These are phyloP conservation scores for Fusarium penzigii DNA, from an alignment of 2,329 filamentous ascomycete genomes.

Conservation along the genomic window DNA sequence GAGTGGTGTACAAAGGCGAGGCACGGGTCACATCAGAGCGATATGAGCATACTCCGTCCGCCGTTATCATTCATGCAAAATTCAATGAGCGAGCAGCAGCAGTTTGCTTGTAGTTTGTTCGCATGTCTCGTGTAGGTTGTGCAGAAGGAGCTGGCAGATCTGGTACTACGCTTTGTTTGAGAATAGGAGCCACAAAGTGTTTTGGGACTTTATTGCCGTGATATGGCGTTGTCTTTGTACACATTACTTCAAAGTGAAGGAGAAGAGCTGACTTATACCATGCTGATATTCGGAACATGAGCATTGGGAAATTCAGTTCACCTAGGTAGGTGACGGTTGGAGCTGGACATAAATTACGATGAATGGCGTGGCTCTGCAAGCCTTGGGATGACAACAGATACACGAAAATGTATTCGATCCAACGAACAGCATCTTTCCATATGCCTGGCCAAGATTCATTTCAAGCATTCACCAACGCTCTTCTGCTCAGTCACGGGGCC, in stretches of 20 bases:
- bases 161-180: neutral
- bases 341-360: neutral
- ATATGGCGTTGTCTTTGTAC: no score
- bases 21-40: no score
- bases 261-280: no score
- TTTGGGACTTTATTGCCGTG: neutral
- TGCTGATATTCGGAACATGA: no score
- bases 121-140: neutral
- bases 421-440: neutral
- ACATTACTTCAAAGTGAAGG: no score
- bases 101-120: neutral
- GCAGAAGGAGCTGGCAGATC: neutral
- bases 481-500: neutral
- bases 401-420: neutral
- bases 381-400: neutral
- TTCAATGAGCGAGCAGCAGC: neutral
- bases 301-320: no score
- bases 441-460: neutral
- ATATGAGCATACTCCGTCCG: no score
- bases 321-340: no score
- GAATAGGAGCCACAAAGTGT: neutral
- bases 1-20: no score
- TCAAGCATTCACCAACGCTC: neutral
- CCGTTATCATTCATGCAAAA: neutral
- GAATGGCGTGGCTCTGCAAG: neutral